Conservation (phyloP, 495 filamentous ascomycete genomes). For the Trichocladium uniseriatum region DNA sequence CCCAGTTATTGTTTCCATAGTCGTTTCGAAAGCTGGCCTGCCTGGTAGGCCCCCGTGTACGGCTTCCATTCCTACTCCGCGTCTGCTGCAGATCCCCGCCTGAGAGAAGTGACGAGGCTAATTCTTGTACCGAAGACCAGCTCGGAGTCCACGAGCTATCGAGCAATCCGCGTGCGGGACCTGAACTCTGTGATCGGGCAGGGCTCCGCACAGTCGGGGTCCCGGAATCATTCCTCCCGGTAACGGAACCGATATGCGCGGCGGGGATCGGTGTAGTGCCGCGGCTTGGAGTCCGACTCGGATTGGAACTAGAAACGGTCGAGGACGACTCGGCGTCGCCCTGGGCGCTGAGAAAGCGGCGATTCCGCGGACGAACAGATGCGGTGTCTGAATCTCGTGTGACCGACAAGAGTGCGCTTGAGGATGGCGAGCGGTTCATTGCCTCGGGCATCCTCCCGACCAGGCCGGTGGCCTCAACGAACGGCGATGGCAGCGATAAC, state of each 20-base stretch:
- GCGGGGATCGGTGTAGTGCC: slow-evolving; percentile 35
- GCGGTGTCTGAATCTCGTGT: slow-evolving; percentile 17
- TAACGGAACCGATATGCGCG: slow-evolving; percentile 28
- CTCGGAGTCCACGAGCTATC: slow-evolving; percentile 37
- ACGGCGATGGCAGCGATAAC: slow-evolving; percentile 13
- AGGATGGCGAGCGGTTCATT: slow-evolving; percentile 26
- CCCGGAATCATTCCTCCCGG: slow-evolving; percentile 27
- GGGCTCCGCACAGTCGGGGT: slow-evolving; percentile 21
- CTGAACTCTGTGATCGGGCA: slow-evolving; percentile 26
- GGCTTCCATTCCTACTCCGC: slow-evolving; percentile 22
- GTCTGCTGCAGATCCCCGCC: slow-evolving; percentile 22
- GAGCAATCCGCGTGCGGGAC: slow-evolving; percentile 29
- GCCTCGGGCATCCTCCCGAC: slow-evolving; percentile 22
- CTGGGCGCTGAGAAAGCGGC: slow-evolving; percentile 15
- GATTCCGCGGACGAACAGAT: slow-evolving; percentile 25
- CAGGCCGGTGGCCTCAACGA: slow-evolving; percentile 22
- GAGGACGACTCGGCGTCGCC: slow-evolving; percentile 12
- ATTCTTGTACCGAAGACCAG: slow-evolving; percentile 38
- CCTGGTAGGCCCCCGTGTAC: slow-evolving; percentile 18
- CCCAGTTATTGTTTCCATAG: slow-evolving; percentile 24
- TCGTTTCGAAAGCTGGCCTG: slow-evolving; percentile 11
- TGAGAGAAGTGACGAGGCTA: slow-evolving; percentile 35
- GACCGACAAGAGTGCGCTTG: slow-evolving; percentile 18
- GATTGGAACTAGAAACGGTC: slow-evolving; percentile 15
- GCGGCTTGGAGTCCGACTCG: slow-evolving; percentile 21